Conservation (phyloP, 108 stramenopile genomes). For the Nitzschia sp. region DNA sequence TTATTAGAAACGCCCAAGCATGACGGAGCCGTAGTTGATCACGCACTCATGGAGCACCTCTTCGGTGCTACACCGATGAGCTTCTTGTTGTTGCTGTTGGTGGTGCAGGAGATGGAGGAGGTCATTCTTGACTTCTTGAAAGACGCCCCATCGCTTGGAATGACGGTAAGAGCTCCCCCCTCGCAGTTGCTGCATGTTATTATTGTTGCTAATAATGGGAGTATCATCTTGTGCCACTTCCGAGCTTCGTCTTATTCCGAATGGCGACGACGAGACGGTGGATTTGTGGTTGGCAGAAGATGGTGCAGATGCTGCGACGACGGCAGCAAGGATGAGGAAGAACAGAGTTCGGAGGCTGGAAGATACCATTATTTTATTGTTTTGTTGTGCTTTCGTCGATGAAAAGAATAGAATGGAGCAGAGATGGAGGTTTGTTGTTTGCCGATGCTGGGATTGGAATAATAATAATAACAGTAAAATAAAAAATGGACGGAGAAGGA, state of each 20-base stretch:
- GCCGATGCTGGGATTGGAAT: too few relatives aligned
- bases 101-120: neutral
- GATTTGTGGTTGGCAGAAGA: too few relatives aligned
- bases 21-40: conserved; percentile 7
- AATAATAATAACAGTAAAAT: too few relatives aligned
- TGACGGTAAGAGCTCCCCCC: neutral
- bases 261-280: too few relatives aligned
- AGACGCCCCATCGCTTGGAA: conserved; percentile 1
- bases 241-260: too few relatives aligned
- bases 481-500: too few relatives aligned
- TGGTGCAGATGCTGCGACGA: too few relatives aligned
- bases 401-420: neutral
- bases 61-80: conserved; percentile 1
- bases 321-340: neutral
- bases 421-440: neutral
- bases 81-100: neutral
- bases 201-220: too few relatives aligned
- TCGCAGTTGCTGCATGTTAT: too few relatives aligned
- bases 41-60: conserved; percentile 16
- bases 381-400: neutral
- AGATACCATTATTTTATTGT: neutral
- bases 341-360: neutral
- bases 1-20: conserved; percentile 12
- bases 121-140: conserved; percentile 7
- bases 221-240: too few relatives aligned